Percentiles rank a stretch among this genome's conserved stretches.
Evolutionary conservation across 2,329 filamentous ascomycete species (phyloP).

Genomic region (Bretziella fagacearum): DNA sequence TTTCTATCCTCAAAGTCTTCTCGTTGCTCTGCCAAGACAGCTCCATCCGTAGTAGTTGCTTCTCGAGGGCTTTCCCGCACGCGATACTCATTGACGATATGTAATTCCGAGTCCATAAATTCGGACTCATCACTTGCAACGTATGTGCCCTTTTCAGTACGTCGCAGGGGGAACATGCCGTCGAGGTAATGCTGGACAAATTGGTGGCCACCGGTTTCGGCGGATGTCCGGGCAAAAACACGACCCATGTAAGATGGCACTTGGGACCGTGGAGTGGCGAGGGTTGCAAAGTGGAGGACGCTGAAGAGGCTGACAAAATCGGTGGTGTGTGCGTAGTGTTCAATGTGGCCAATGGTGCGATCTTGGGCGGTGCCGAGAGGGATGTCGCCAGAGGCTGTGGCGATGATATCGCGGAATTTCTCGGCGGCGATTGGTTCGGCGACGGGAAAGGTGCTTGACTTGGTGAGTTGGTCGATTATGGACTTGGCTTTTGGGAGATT

Average conservation of each 20-base stretch:
- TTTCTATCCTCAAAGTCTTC: neutral
- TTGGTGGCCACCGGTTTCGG: slow-evolving; percentile 37
- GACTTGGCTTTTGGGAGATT: neutral
- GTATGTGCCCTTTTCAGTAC: slow-evolving; percentile 28
- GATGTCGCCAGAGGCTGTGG: slow-evolving; percentile 16
- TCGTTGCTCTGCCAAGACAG: neutral
- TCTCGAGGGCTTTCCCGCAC: slow-evolving; percentile 14
- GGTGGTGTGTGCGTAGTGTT: slow-evolving; percentile 60
- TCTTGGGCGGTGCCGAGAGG: slow-evolving; percentile 18
- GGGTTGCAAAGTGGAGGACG: slow-evolving; percentile 46
- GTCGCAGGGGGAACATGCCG: slow-evolving; percentile 39
- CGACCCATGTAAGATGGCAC: slow-evolving; percentile 45
- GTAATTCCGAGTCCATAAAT: slow-evolving; percentile 44
- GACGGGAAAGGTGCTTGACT: slow-evolving; percentile 5
- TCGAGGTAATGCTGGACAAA: slow-evolving; percentile 45
- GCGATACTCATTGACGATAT: slow-evolving; percentile 27
- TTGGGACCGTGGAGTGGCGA: slow-evolving; percentile 25
- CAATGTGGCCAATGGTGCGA: slow-evolving; percentile 49
- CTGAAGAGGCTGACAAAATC: slow-evolving; percentile 65
- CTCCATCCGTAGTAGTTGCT: slow-evolving; percentile 22
- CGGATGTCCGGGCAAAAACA: slow-evolving; percentile 36
- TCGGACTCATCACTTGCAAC: slow-evolving; percentile 31
- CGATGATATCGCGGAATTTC: slow-evolving; percentile 24
- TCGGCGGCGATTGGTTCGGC: slow-evolving; percentile 19
- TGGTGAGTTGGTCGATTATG: slow-evolving; percentile 15